phyloP scores from a whole-genome alignment of 1,139 yeast genomes.

The Nakaseomyces sp. region DNA sequence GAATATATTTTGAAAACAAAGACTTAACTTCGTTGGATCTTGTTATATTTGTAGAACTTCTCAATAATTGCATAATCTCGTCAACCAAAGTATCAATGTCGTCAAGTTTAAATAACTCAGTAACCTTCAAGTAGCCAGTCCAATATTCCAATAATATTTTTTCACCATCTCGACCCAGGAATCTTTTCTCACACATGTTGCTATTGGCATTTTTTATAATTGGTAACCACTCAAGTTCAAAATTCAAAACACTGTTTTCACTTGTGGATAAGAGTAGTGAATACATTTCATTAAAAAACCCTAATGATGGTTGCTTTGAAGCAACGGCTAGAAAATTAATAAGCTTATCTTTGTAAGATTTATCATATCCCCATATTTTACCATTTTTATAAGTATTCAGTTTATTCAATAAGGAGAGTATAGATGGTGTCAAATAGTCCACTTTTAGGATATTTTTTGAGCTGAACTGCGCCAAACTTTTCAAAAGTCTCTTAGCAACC shows the following conservation, averaged over 20 bases:
- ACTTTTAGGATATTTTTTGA: conserved; percentile 36
- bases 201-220: conserved; percentile 21
- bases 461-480: conserved; percentile 40
- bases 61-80: background rate
- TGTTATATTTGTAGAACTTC: background rate
- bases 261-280: conserved; percentile 13
- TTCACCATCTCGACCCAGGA: conserved; percentile 21
- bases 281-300: conserved; percentile 36
- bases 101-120: background rate
- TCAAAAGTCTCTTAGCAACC: conserved; percentile 43
- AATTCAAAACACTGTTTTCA: conserved; percentile 13
- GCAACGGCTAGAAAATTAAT: conserved; percentile 43
- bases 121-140: conserved; percentile 8
- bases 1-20: background rate
- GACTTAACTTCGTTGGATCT: background rate
- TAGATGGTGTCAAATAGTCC: conserved; percentile 40
- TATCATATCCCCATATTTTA: conserved; percentile 45
- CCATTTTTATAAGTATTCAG: conserved; percentile 38
- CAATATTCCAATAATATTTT: conserved; percentile 22
- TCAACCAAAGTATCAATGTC: background rate
- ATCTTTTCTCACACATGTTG: conserved; percentile 18
- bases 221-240: conserved; percentile 19
- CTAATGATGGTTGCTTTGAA: conserved; percentile 43
- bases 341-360: conserved; percentile 38
- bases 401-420: conserved; percentile 40